Base-by-base conservation (phyloP, 2,329 filamentous ascomycete species). In the Didymella exigua region DNA sequence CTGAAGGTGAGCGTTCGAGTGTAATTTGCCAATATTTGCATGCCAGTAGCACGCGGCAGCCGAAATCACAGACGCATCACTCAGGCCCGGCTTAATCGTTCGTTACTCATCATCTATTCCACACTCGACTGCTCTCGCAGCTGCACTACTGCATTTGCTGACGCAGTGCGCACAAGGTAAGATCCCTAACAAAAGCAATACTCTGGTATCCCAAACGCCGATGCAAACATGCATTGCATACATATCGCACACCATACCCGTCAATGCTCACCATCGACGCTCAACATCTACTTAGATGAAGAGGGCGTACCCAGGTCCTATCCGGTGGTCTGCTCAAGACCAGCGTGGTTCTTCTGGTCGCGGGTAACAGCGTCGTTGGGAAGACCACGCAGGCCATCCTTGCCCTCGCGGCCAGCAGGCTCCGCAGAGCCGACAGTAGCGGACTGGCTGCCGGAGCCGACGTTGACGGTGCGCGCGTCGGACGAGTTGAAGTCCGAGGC, bases 401-500 rank as follows among this genome's bases (percentile, higher is more conserved):
- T 77, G 18, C 79, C 87, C 73, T 89, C 81, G 38, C 88, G 81
- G 11, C 87, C 89, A 52, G 90, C 81, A 52, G 67, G 65, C 37
- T 78, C 82, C 13, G 79, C 80, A 81, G 86, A 33, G 23, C 21
- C 52, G 19, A 37, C 34, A 4, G 86, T 86, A 49, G 76, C 72
- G 18, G 75, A 68, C 47, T 71, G 61, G 49, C 81, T 76, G 18
- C 88, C 88, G 30, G 86, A 84, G 60, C 88, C 88, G 42, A 90
- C 85, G 69, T 90, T 89, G 70, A 90, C 86, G 51, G 78, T 90
- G 59, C 84, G 78, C 27, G 81, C 81, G 67, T 93, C 89, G 45
- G 83, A 80, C 0, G 88, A 90, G 73, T 93, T 86, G 82, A 86
- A 92, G 80, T 95, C 90, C 5, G 89, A 89, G n/a, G 85, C 78